Evolutionary conservation across 257 asterid genomes (phyloP).

Genomic region (Solanum rostratum): DNA sequence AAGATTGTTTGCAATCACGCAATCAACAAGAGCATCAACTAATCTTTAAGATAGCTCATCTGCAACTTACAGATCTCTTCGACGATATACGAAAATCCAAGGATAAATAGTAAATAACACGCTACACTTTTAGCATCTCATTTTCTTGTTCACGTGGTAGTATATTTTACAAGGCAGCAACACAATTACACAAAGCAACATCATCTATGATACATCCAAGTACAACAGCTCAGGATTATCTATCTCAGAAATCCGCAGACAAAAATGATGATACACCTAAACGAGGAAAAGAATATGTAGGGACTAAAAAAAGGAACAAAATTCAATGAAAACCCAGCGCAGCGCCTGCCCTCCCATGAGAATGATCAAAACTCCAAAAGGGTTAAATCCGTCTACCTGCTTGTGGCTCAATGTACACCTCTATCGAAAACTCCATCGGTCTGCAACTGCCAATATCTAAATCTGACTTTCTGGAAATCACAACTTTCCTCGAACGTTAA

Average conservation of each 20-base stretch:
- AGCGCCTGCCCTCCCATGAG: constrained; percentile 20
- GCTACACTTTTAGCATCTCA: background rate
- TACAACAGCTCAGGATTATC: constrained; percentile 8
- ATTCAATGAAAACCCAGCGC: constrained; percentile 10
- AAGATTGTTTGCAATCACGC: background rate
- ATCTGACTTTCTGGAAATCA: constrained; percentile 5
- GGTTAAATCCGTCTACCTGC: constrained; percentile 18
- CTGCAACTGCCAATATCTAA: background rate
- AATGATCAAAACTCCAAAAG: constrained; percentile 10
- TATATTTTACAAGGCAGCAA: constrained; percentile 16
- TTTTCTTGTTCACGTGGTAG: constrained; percentile 13
- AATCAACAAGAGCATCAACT: background rate
- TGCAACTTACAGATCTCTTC: background rate
- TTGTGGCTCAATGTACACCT: constrained; percentile 37
- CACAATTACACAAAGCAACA: constrained; percentile 26
- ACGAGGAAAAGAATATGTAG: constrained; percentile 2
- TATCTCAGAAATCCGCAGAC: constrained; percentile 25
- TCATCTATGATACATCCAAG: constrained; percentile 40
- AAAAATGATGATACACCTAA: constrained; percentile 38
- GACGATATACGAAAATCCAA: background rate
- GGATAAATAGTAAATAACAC: background rate
- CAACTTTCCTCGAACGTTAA: constrained; percentile 9
- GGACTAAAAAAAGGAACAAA: constrained; percentile 10
- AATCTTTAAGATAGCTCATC: background rate
- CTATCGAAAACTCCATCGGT: constrained; percentile 10